Conservation (phyloP, 2,329 filamentous ascomycete genomes). For the Ceratocystis eucalypticola region DNA sequence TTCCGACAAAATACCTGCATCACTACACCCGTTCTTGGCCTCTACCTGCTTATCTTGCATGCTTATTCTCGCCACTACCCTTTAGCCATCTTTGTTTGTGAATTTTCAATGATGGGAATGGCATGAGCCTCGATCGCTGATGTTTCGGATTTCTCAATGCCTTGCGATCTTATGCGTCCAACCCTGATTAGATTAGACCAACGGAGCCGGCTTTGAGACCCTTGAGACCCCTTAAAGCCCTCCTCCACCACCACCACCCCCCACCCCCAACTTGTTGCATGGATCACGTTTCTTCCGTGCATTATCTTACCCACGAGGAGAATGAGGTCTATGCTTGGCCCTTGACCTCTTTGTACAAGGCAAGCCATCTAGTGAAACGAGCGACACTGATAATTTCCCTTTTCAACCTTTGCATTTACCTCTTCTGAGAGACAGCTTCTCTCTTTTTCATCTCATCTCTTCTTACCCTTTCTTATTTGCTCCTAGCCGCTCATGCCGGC, state of each 20-base stretch:
- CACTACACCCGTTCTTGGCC: neutral
- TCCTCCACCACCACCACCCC: neutral
- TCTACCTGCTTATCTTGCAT: neutral
- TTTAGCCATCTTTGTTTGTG: neutral
- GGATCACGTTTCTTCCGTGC: neutral
- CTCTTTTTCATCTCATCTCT: neutral
- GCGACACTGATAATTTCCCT: neutral
- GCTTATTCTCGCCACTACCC: neutral
- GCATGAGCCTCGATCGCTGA: constrained; percentile 1
- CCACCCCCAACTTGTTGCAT: neutral
- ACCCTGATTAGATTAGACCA: neutral
- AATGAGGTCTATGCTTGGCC: neutral
- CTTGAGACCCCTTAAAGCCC: neutral
- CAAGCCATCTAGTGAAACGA: neutral
- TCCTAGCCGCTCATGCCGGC: neutral
- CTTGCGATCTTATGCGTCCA: neutral
- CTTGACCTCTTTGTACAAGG: neutral
- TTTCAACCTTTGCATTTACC: neutral
- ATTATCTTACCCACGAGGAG: neutral
- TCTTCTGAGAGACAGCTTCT: neutral
- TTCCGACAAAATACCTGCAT: neutral
- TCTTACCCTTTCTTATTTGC: neutral
- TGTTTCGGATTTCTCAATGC: constrained; percentile 5
- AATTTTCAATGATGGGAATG: neutral
- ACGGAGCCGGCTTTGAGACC: neutral